Evolutionary conservation across 2,329 filamentous ascomycete genomes (phyloP), one percentile per base, ranked within the genome.

Genomic region (Fusarium sp.): DNA sequence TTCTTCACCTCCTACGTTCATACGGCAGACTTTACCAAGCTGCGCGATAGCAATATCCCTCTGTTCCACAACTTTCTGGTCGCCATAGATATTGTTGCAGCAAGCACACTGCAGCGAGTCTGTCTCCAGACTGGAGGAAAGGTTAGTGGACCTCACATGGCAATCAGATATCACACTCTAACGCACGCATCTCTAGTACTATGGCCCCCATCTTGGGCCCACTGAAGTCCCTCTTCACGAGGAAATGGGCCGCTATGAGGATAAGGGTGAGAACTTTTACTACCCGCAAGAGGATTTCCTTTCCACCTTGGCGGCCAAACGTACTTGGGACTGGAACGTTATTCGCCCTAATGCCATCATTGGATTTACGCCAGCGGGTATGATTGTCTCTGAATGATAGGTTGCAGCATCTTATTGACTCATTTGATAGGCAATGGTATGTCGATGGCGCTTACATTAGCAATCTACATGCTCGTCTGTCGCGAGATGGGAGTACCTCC

Each of bases 1-100:
- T 70, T 62, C 46, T 70, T 70, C 22, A 54, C 64, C 1, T 70
- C 67, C 8, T 70, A 70, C n/a, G 61, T 68, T 11, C 65, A 70
- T 17, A 46, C 24, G 3, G 65, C 67, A 3, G 67, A 70, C 43
- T 70, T 70, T 26, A 38, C 55, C 42, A 70, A 68, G 54, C 54
- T 70, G 19, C 31, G 39, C 14, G 65, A 70, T 14, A 49, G 44
- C 43, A 70, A 70, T 15, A 45, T 70, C n/a, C 67, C 67, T 3
- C 17, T 70, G 3, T 70, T 70, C 22, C 55, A 51, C 28, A 70
- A 68, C 7, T 70, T 70, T 34, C 57, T 70, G 1, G 55, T 62
- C 8, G 58, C 67, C 3, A 62, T 57, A n/a, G 67, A 70, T 9
- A 62, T 55, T 8, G 61, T 70, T 33, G 65, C 67, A 15, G 67